Base-by-base conservation (phyloP, 2,329 filamentous ascomycete genomes). In the Monilinia polystroma region DNA sequence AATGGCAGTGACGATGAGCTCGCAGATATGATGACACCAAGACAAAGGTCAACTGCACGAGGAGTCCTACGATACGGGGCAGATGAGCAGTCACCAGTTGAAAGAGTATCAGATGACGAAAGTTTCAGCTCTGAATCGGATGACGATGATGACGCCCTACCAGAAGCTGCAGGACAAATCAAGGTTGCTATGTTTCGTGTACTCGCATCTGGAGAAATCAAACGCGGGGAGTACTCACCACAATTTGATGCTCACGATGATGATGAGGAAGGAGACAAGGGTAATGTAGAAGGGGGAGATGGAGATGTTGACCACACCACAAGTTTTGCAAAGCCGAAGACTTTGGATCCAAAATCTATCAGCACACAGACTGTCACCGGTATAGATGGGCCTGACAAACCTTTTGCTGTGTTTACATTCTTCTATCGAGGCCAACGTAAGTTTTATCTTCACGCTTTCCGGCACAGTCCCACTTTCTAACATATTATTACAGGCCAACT, bases 311-410 rank as follows among this genome's bases (percentile, higher is more conserved):
- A 98, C 79, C 95, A 99, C 77, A 98, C 95, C 2, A 98, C 95
- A 10, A 97, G 93, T 76, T 98, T 98, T 78, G 94, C 94, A 12
- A 96, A 97, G 80, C 94, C 93, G 18, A 98, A 97, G 83, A 90
- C 92, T 1, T 83, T 97, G 64, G 96, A 98, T 80, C 94, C 94
- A 0, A 97, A 97, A 80, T 93, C 92, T 2, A 99, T 99, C 76
- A 98, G 93, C 76, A 99, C 95, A 3, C 95, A 99, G 80, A 99
- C 95, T 0, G 95, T 99, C n/a, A 98, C 95, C 11, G 95, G 94
- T 23, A 96, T 98, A 70, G 95, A 99, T 77, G 92, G 92, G 0
- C 93, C 93, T 26, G 94, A 98, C 70, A 95, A 94, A 79, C 95
- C 96, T 4, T 99, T 97, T 79, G 95, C 95, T 4, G 90, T 91